These are phyloP conservation scores for Fraxinus excelsior DNA, from an alignment of 257 asterid genomes.

Conservation along the genomic window DNA sequence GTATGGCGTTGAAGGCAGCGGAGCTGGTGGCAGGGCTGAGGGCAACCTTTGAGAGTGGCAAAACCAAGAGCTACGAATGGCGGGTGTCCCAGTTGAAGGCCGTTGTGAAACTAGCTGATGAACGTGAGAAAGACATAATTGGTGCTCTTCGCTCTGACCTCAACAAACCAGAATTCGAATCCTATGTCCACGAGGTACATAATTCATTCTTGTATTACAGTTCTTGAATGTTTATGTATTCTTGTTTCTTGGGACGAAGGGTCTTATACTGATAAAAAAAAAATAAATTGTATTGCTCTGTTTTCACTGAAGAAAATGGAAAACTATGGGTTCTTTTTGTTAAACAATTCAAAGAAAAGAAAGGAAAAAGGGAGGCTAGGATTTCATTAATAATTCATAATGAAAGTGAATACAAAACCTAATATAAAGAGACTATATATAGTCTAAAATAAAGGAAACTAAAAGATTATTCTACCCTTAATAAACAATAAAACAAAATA, in stretches of 20 bases:
- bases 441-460: too few relatives aligned
- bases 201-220: not conserved
- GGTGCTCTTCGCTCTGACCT: conserved; percentile 74
- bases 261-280: not conserved
- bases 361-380: too few relatives aligned
- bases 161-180: conserved; percentile 71
- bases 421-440: too few relatives aligned
- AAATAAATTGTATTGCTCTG: conserved; percentile 2
- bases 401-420: too few relatives aligned
- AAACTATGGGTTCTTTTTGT: not conserved
- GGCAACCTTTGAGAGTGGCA: conserved; percentile 50
- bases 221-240: not conserved
- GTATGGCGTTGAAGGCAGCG: conserved; percentile 45
- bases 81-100: conserved; percentile 83
- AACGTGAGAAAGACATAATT: conserved; percentile 65
- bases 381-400: too few relatives aligned
- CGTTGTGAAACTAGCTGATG: conserved; percentile 46
- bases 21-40: conserved; percentile 66
- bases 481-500: too few relatives aligned
- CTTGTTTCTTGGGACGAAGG: not conserved
- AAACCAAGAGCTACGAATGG: conserved; percentile 75
- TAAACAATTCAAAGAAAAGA: too few relatives aligned
- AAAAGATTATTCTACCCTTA: too few relatives aligned
- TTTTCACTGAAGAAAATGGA: not conserved
- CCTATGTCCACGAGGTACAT: conserved; percentile 67